phyloP scores from a whole-genome alignment of 805 yeast genomes.

The Metschnikowia lunata region DNA sequence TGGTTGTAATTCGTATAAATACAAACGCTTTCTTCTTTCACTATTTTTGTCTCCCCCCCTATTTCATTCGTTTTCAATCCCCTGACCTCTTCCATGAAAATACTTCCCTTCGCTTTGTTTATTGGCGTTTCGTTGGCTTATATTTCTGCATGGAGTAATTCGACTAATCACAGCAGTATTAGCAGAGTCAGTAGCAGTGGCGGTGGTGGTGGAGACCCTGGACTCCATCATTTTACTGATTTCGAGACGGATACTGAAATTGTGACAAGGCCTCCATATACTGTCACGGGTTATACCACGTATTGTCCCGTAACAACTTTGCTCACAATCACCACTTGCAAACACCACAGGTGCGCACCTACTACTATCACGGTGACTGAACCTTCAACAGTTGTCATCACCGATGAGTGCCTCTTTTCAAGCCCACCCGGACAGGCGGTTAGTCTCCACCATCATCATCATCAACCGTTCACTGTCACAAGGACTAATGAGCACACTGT shows the following conservation, averaged over 20 bases:
- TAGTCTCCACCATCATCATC: neutral
- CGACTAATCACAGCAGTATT: neutral
- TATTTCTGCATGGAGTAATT: slow-evolving; percentile 5
- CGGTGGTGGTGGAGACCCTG: neutral
- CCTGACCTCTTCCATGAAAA: slow-evolving; percentile 1
- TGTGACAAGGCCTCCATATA: neutral
- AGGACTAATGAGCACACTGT: slow-evolving; percentile 28
- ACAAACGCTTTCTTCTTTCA: too few relatives aligned
- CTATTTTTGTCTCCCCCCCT: too few relatives aligned
- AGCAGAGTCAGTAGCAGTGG: neutral
- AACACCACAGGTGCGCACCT: slow-evolving; percentile 25
- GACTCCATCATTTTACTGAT: neutral
- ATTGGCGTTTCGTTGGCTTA: slow-evolving; percentile 2
- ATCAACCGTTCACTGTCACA: neutral
- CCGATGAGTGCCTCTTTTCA: slow-evolving; percentile 25
- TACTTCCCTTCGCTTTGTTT: slow-evolving; percentile 6
- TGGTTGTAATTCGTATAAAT: neutral
- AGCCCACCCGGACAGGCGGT: neutral
- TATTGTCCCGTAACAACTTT: slow-evolving; percentile 37
- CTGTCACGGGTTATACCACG: slow-evolving; percentile 31
- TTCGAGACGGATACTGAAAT: neutral
- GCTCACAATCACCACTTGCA: slow-evolving; percentile 33
- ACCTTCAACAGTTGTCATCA: slow-evolving; percentile 31
- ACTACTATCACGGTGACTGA: slow-evolving; percentile 26
- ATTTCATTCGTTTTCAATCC: neutral